phyloP scores from a whole-genome alignment of 176 grass and related monocot genomes.

The Paspalum vaginatum region DNA sequence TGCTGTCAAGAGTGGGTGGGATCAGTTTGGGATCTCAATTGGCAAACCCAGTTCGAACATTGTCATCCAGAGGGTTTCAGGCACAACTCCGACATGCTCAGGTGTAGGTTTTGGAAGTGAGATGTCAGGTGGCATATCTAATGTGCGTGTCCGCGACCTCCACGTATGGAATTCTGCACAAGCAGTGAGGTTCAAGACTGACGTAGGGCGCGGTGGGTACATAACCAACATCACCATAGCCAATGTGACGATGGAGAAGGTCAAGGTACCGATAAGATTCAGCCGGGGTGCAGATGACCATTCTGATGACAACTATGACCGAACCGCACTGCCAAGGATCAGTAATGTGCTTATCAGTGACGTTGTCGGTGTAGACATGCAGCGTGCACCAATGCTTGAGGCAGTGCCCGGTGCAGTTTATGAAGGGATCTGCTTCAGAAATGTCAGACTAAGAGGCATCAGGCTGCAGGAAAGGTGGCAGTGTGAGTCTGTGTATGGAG shows the following conservation, averaged over 20 bases:
- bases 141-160: constrained; percentile 61
- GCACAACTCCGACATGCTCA: constrained; percentile 90
- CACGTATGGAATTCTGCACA: constrained; percentile 76
- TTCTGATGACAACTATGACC: constrained; percentile 52
- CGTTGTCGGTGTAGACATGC: constrained; percentile 50
- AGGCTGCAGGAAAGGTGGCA: constrained; percentile 53
- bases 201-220: constrained; percentile 77
- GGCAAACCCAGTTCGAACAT: constrained; percentile 77
- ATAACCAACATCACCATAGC: constrained; percentile 73
- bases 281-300: constrained; percentile 73
- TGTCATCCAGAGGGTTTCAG: constrained; percentile 69
- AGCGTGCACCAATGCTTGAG: constrained; percentile 59
- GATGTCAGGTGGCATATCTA: constrained; percentile 87
- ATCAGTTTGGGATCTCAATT: constrained; percentile 78
- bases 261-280: constrained; percentile 85
- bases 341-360: constrained; percentile 59
- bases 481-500: constrained; percentile 72
- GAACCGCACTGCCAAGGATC: constrained; percentile 53
- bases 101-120: constrained; percentile 88
- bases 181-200: constrained; percentile 69
- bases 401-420: constrained; percentile 64
- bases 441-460: constrained; percentile 61
- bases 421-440: constrained; percentile 71
- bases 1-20: constrained; percentile 91
- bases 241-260: constrained; percentile 68